Percentiles rank a stretch among this genome's conserved stretches.
phyloP scores from a whole-genome alignment of 1,284 basidiomycete genomes.

The Trichosporon sp. region DNA sequence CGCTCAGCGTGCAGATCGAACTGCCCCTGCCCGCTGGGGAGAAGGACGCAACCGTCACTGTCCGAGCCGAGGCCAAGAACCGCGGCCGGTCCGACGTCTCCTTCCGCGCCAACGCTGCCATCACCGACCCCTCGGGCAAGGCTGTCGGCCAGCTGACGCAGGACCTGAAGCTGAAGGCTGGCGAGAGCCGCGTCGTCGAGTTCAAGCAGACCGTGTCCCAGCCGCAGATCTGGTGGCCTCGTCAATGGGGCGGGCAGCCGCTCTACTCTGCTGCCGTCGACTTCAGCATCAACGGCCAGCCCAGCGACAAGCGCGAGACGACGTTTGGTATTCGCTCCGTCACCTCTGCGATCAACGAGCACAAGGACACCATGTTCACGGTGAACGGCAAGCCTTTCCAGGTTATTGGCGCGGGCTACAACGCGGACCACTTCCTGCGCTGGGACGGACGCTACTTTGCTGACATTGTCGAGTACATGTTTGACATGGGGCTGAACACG shows the following conservation, averaged over 20 bases:
- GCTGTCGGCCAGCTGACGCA: neutral
- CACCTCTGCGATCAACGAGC: neutral
- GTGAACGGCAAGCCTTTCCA: slow-evolving; percentile 14
- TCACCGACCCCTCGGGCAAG: neutral
- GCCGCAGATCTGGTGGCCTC: slow-evolving; percentile 12
- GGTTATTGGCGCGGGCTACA: neutral
- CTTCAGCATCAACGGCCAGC: too few species aligned
- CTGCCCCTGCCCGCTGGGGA: slow-evolving; percentile 1
- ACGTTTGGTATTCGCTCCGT: slow-evolving; percentile 3
- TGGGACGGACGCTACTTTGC: neutral
- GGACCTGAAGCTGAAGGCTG: neutral
- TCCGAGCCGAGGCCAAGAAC: neutral
- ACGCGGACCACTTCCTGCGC: slow-evolving; percentile 17
- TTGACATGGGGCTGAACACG: slow-evolving; percentile 4
- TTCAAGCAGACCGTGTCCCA: neutral
- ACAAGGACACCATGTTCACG: slow-evolving; percentile 12
- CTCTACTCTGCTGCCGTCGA: neutral
- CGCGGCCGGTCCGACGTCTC: neutral
- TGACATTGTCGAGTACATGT: neutral
- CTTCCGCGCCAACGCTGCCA: neutral
- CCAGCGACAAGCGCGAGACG: neutral
- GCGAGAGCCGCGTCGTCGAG: neutral
- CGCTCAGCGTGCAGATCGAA: neutral
- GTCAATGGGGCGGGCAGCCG: neutral
- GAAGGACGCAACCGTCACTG: neutral